Evolutionary conservation across 345 rosid genomes (phyloP).

Genomic region (Lepidium didymum): DNA sequence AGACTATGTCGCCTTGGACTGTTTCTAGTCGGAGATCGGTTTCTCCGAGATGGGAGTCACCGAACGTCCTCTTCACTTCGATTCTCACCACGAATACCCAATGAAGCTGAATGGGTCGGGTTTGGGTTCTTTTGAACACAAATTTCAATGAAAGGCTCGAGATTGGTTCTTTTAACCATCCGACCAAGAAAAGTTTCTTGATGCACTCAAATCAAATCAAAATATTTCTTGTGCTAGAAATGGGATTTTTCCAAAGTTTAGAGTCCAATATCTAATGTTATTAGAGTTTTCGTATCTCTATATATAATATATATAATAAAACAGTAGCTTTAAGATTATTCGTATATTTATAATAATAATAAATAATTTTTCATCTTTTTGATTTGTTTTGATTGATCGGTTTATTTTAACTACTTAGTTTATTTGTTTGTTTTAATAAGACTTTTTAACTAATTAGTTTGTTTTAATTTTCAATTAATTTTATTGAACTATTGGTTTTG

Average conservation of each 20-base stretch:
- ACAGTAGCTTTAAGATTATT: too few species aligned
- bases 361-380: too few species aligned
- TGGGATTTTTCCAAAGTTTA: background rate
- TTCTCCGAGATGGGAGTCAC: slow-evolving; percentile 47
- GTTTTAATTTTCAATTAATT: too few species aligned
- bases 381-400: too few species aligned
- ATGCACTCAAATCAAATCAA: background rate
- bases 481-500: too few species aligned
- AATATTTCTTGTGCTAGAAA: background rate
- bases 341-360: too few species aligned
- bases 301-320: too few species aligned
- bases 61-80: slow-evolving; percentile 54
- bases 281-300: background rate
- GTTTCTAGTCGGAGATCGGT: slow-evolving; percentile 55
- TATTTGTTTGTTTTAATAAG: too few species aligned
- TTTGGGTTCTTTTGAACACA: slow-evolving; percentile 52
- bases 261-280: background rate
- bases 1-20: slow-evolving; percentile 47
- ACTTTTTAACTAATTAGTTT: too few species aligned
- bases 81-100: slow-evolving; percentile 49
- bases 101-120: slow-evolving; percentile 66
- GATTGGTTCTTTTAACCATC: slow-evolving; percentile 13
- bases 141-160: background rate
- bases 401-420: too few species aligned
- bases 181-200: background rate